phyloP scores from a whole-genome alignment of 257 asterid species.

The Orobanche coerulescens region DNA sequence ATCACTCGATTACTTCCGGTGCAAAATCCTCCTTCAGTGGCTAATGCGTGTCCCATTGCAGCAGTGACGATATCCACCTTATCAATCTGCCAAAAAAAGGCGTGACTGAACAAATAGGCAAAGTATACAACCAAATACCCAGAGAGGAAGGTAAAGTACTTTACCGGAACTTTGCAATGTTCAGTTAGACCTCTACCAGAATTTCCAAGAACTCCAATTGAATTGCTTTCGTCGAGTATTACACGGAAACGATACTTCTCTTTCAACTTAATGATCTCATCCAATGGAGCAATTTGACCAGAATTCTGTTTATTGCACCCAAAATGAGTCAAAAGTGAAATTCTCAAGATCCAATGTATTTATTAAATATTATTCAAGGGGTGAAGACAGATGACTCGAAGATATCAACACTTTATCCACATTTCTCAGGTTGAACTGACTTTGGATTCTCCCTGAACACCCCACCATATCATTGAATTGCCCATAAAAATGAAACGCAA shows the following conservation, averaged over 20 bases:
- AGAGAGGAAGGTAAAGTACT: slow-evolving; percentile 18
- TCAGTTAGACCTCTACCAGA: slow-evolving; percentile 37
- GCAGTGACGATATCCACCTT: slow-evolving; percentile 87
- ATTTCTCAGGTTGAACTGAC: neutral
- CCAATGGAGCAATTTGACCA: slow-evolving; percentile 87
- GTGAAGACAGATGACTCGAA: neutral
- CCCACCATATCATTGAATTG: slow-evolving; percentile 4
- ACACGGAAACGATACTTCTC: slow-evolving; percentile 84
- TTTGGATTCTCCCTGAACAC: neutral
- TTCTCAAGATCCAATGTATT: slow-evolving; percentile 11
- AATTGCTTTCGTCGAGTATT: slow-evolving; percentile 84
- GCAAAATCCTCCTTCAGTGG: slow-evolving; percentile 98
- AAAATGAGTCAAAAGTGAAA: slow-evolving; percentile 10
- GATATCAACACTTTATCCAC: neutral
- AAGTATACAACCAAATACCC: slow-evolving; percentile 19
- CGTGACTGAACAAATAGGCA: neutral
- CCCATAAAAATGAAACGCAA: neutral
- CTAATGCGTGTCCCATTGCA: slow-evolving; percentile 95
- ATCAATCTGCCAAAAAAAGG: slow-evolving; percentile 47
- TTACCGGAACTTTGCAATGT: slow-evolving; percentile 63
- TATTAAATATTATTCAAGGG: neutral
- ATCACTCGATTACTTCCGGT: slow-evolving; percentile 87
- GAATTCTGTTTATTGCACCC: slow-evolving; percentile 64
- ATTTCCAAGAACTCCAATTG: slow-evolving; percentile 83
- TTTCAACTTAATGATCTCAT: slow-evolving; percentile 73